phyloP scores from a whole-genome alignment of 2,329 filamentous ascomycete species.

The Exophiala calicioides region DNA sequence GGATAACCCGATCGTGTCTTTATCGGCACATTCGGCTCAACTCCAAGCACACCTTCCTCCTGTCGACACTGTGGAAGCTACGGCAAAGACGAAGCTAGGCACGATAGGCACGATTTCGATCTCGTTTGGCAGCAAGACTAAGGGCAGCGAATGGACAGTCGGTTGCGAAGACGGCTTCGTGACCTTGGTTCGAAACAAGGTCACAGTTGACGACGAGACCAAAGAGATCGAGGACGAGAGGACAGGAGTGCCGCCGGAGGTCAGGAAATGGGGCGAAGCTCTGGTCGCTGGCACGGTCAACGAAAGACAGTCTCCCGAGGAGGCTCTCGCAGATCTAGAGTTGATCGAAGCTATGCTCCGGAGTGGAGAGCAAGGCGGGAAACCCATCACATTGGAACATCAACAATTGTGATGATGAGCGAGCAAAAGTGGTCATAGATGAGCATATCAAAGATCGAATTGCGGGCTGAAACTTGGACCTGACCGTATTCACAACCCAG shows the following conservation, averaged over 20 bases:
- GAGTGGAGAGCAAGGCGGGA: slow-evolving; percentile 37
- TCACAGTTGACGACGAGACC: slow-evolving; percentile 40
- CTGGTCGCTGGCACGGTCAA: slow-evolving; percentile 46
- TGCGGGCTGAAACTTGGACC: too few relatives aligned
- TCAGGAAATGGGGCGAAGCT: slow-evolving; percentile 55
- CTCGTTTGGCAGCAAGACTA: slow-evolving; percentile 56
- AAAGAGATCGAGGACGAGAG: slow-evolving; percentile 51
- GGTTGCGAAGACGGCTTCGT: slow-evolving; percentile 55
- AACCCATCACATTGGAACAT: slow-evolving; percentile 27
- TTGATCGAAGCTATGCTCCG: slow-evolving; percentile 35
- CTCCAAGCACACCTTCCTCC: slow-evolving; percentile 56
- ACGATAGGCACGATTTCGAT: slow-evolving; percentile 53
- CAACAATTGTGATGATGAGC: slow-evolving; percentile 29
- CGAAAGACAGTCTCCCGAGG: slow-evolving; percentile 49
- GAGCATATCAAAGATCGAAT: too few relatives aligned
- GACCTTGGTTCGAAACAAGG: slow-evolving; percentile 41
- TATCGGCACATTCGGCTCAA: slow-evolving; percentile 54
- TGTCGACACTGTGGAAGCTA: slow-evolving; percentile 59
- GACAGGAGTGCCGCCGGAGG: slow-evolving; percentile 54
- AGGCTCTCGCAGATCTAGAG: slow-evolving; percentile 39
- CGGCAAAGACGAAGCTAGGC: slow-evolving; percentile 49
- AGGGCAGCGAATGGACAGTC: slow-evolving; percentile 51
- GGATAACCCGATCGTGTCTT: slow-evolving; percentile 43
- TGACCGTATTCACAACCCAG: too few relatives aligned
- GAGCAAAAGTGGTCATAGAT: too few relatives aligned